Conservation (phyloP, 2,329 filamentous ascomycete species). For the Penicillium sp. region DNA sequence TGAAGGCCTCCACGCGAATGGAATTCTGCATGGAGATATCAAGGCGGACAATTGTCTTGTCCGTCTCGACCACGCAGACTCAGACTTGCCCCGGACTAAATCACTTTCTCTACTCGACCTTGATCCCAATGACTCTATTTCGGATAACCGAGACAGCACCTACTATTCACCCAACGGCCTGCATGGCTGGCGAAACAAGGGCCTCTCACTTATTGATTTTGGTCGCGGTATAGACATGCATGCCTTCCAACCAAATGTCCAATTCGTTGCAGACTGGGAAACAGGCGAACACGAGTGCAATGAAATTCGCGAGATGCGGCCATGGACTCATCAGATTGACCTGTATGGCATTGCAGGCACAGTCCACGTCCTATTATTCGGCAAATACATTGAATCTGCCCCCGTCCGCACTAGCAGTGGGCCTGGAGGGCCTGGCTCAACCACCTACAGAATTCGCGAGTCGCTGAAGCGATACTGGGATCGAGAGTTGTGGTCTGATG, state of each 20-base stretch:
- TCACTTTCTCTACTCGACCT: conserved; percentile 36
- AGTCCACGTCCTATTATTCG: conserved; percentile 87
- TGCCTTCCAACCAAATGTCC: conserved; percentile 74
- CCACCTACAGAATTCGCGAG: conserved; percentile 77
- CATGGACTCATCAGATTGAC: conserved; percentile 98
- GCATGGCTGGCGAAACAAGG: conserved; percentile 78
- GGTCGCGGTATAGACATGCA: conserved; percentile 93
- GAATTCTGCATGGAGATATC: conserved; percentile 87
- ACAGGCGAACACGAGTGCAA: conserved; percentile 84
- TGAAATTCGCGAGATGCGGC: conserved; percentile 90
- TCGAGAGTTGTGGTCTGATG: conserved; percentile 81
- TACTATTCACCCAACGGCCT: conserved; percentile 75
- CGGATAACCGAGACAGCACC: conserved; percentile 34
- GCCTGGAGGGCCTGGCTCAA: conserved; percentile 4
- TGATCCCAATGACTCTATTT: conserved; percentile 20
- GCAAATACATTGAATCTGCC: conserved; percentile 87
- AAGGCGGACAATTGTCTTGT: conserved; percentile 96
- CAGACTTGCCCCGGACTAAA: conserved; percentile 26
- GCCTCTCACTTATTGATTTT: conserved; percentile 89
- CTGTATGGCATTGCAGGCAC: conserved; percentile 91
- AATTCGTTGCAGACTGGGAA: conserved; percentile 96
- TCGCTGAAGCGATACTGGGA: conserved; percentile 95
- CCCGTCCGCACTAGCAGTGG: conserved; percentile 32
- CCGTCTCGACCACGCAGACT: conserved; percentile 66
- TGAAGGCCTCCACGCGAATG: conserved; percentile 79